Base-by-base conservation (phyloP, 2,329 filamentous ascomycete species). In the Drechslera avenae region DNA sequence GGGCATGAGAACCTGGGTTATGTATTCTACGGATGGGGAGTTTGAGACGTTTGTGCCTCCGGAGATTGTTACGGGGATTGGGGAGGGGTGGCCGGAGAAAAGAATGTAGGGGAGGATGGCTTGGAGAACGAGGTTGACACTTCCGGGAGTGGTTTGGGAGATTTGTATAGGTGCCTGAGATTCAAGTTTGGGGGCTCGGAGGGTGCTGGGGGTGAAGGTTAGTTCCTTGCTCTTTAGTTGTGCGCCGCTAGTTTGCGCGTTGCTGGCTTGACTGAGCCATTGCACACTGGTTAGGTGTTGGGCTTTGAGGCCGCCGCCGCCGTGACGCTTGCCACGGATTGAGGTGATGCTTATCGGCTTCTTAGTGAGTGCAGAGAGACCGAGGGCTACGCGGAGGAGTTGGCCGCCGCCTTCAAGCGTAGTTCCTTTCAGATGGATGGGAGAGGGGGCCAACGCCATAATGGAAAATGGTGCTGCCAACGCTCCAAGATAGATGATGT, bases 371-470 rank as follows among this genome's bases (percentile, higher is more conserved):
- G 80, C 78, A 1, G 83, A 81, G 2, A 86, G 69, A 12, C 79
- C 78, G 7, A 85, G 59, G 2, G 83, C 81, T 43, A 83, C 78
- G 17, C 84, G 82, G 35, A 86, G 73, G 2, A 86, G 75, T 66
- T 86, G 84, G 12, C 84, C 84, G 19, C 84, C 84, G 32, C 83
- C 84, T 76, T 86, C 83, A 16, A 86, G 78, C 3, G 78, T 83
- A 14, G 77, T 78, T 39, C 84, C 83, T 62, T 83, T 78, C 9
- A 86, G 62, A 41, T 67, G 63, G 9, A 72, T 60, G 1, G 54
- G 33, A 12, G 39, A 37, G 21, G 53, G 19, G 21, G 53, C 50
- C 4, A 39, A 37, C 16, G 54, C 46, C 55, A 62, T 60, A n/a
- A 1, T 19, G 31, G 16, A 17, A 10, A 23, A 23, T 23, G 6